Evolutionary conservation across 2,329 filamentous ascomycete genomes (phyloP), one percentile per base, ranked within the genome.

Genomic region (Calonectria crousiana): DNA sequence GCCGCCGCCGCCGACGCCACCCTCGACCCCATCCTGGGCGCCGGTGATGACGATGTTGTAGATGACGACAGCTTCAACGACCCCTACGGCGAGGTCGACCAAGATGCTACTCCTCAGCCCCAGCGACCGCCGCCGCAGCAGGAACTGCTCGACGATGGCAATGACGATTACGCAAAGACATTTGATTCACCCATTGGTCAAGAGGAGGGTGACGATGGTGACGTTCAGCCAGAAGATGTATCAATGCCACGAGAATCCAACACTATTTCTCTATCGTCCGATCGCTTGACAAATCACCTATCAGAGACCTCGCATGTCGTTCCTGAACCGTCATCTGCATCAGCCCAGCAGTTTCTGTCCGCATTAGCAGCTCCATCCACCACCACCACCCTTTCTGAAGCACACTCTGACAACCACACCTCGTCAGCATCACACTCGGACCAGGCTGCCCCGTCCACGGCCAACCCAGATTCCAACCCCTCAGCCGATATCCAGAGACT

Each of bases 91-190:
- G 85, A 87, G 65, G 83, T 85, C 72, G 82, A 83, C 53, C 76
- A 83, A 67, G 82, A 84, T 41, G 73, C 75, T 53, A 75, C 77
- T 56, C 75, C 78, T 52, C 76, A 77, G 20, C 69, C 78, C 69
- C 81, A 81, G 71, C 82, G 79, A 53, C 80, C 78, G 60, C 77
- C 77, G 32, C 77, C 76, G 32, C 81, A 79, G 71, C 81, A 81
- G 66, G 81, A 84, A 41, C 60, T 81, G 26, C 76, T 78, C 68
- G 81, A 83, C 56, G 56, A 62, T 78, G 83, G 82, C 82, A 86
- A 84, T 81, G 88, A 89, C 84, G 87, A 89, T 78, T 88, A 89
- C 83, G 86, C 87, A 78, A 89, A 86, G 81, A 87, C 84, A 47
- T 88, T 89, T 85, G 86, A 89, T 82, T 89, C 88, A 72, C 86